Evolutionary conservation across 768 basidiomycete genomes (phyloP).

Genomic region (Mycena filopes): DNA sequence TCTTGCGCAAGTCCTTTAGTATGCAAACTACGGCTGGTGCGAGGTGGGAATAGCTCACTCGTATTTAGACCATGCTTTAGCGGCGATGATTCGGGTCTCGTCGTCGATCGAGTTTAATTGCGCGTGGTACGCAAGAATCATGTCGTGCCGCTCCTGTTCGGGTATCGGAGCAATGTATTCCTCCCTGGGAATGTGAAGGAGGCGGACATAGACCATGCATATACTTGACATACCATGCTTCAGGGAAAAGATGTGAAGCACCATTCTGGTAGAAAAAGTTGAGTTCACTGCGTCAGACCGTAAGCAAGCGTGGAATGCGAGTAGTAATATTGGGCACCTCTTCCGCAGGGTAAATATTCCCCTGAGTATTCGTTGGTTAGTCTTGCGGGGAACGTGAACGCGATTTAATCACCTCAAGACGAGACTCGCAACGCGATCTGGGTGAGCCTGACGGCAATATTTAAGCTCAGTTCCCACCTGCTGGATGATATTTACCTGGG

Average conservation of each 20-base stretch:
- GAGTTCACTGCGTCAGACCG: conserved; percentile 64
- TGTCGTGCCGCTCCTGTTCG: conserved; percentile 78
- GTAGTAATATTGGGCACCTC: conserved; percentile 54
- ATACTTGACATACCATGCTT: conserved; percentile 73
- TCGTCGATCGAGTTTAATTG: conserved; percentile 81
- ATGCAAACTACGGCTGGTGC: not conserved
- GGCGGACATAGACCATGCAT: not conserved
- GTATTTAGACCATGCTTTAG: conserved; percentile 91
- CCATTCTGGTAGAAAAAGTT: conserved; percentile 95
- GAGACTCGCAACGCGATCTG: conserved; percentile 81
- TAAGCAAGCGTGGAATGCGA: not conserved
- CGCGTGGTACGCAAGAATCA: conserved; percentile 86
- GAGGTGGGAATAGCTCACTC: conserved; percentile 65
- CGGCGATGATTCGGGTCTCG: conserved; percentile 70
- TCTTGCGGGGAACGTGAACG: not conserved
- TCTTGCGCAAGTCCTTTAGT: conserved; percentile 58
- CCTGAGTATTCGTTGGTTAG: conserved; percentile 46
- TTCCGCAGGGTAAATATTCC: conserved; percentile 91
- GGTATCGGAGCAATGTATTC: conserved; percentile 86
- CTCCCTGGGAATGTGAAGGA: conserved; percentile 62
- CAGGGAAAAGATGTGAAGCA: conserved; percentile 83
- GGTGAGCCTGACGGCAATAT: conserved; percentile 61
- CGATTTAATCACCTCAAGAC: conserved; percentile 68
- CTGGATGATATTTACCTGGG: conserved; percentile 63
- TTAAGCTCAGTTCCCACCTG: not conserved